phyloP scores from a whole-genome alignment of 192 early-diverging fungal genomes.

The Chytriomyces sp. region DNA sequence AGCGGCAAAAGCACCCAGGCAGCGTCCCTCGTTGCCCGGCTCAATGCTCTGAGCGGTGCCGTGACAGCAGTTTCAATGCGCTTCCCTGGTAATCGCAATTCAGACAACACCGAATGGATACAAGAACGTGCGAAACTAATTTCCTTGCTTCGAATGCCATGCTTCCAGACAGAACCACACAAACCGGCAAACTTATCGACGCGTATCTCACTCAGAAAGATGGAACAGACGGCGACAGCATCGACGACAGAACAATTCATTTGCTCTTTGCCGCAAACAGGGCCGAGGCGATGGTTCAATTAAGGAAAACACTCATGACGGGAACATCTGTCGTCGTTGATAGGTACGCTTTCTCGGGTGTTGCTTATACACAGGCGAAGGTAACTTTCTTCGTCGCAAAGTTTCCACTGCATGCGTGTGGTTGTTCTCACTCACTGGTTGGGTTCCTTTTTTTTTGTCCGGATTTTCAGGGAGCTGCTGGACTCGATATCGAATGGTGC shows the following conservation, averaged over 20 bases:
- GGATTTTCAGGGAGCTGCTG: constrained; percentile 43
- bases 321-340: constrained; percentile 87
- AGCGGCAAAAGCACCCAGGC: constrained; percentile 93
- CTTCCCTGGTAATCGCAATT: constrained; percentile 72
- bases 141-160: background rate
- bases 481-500: constrained; percentile 87
- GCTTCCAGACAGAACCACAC: constrained; percentile 77
- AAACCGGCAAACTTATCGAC: constrained; percentile 91
- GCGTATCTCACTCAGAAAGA: constrained; percentile 71
- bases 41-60: constrained; percentile 55
- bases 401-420: background rate
- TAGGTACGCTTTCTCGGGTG: constrained; percentile 95
- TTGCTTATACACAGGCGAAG: constrained; percentile 90
- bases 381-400: constrained; percentile 33
- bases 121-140: background rate
- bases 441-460: background rate
- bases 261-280: constrained; percentile 95
- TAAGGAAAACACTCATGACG: constrained; percentile 52
- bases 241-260: constrained; percentile 87
- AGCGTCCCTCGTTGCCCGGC: constrained; percentile 63
- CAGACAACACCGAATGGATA: background rate
- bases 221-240: constrained; percentile 35
- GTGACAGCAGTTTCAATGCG: constrained; percentile 56
- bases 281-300: constrained; percentile 53
- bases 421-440: background rate